Base-by-base conservation (phyloP, 2,329 filamentous ascomycete genomes). In the Xylariomycetidae sp. region DNA sequence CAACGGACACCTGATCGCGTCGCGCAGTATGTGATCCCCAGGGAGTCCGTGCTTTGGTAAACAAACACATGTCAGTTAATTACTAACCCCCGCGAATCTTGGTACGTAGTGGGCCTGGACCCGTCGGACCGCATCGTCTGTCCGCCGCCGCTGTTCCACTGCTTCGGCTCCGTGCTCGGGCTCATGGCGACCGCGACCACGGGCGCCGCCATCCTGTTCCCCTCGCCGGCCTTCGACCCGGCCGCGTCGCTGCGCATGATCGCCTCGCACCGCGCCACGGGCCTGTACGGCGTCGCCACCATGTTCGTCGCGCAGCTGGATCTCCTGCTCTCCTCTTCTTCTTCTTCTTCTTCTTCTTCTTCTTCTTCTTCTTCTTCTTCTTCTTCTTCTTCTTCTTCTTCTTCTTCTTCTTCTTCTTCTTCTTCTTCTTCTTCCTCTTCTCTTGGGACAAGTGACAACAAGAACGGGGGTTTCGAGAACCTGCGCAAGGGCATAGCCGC, bases 221-320 rank as follows among this genome's bases (percentile, higher is more conserved):
- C 90, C 0, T 77, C 79, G 7, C 88, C 94, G 49, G 85, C 87
- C 1, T 97, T 97, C 63, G 81, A 95, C 52, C 85, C 90, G 0
- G 59, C 68, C 3, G 85, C 86, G 1, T 74, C 84, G 0, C 69
- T 96, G 22, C 60, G 54, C 31, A 75, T 74, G 68, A 67, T 63
- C 8, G 59, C 63, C 13, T 70, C 72, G 37, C 67, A 74, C 42
- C 58, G 61, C 9, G 77, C 74, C 16, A 80, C 76, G 1, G 77
- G 73, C 0, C 73, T 96, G 0, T 92, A 96, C 58, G 89, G 90
- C 36, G 90, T 97, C 0, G 79, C 87, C 4, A 97, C 90, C 33
- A 98, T 97, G 92, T 90, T 95, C 50, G 75, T 76, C n/a, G 82
- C 89, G 16, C 80, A 94, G 51, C 73, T 97, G 4, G 87, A 94